Evolutionary conservation across 495 filamentous ascomycete species (phyloP), one percentile per base, ranked within the genome.

Genomic region (Xylaria curta): DNA sequence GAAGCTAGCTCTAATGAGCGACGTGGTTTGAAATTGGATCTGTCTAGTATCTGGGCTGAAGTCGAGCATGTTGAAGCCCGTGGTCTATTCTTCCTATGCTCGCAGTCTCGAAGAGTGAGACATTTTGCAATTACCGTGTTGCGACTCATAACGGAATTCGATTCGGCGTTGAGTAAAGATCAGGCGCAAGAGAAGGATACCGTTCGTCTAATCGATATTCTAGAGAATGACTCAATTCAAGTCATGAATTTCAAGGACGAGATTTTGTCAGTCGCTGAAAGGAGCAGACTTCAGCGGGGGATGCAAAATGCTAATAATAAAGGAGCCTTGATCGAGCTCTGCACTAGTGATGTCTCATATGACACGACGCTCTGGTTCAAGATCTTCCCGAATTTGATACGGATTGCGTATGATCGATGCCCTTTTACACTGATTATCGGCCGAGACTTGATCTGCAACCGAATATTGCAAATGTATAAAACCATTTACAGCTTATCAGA

Each of bases 11-110:
- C 85, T 44, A 78, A 84, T 21, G 88, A 90, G 19, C 88, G 87
- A 70, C 82, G 88, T 17, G 87, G 87, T 4, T 86, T 94, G 64
- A 94, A 95, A 68, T 85, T 98, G 31, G 96, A 99, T 78, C 81
- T 95, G 47, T 96, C 94, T 1, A 91, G 89, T 66, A 90, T 97
- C 17, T 92, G 93, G 82, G 93, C 93, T 5, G 92, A 98, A 73
- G 94, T 98, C 19, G 97, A 99, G 74, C 95, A 98, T 76, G 92
- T 98, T 51, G 96, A 99, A 78, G 95, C 95, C 21, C 95, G 98
- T 78, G 96, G 97, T 0, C 81, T 99, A n/a, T 98, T 99, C 85
- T 98, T 99, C 79, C 81, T 99, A 5, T 98, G 97, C 78, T 98
- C 96, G 0, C 97, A 98, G 72, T 98, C 96, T 12, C 87, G 93